phyloP scores from a whole-genome alignment of 2,329 filamentous ascomycete species.

The Fusarium ramigenum region DNA sequence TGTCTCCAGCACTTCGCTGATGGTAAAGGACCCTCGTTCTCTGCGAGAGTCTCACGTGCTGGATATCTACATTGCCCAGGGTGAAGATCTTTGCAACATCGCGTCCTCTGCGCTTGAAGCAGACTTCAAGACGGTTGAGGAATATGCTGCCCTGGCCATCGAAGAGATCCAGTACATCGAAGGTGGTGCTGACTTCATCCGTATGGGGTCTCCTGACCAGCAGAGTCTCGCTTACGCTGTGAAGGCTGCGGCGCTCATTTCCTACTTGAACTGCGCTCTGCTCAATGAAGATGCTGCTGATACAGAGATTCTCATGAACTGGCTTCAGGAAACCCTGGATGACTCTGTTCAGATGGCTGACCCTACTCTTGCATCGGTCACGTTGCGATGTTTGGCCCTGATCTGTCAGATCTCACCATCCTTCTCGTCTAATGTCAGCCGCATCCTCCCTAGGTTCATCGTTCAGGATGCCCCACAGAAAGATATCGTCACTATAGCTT shows the following conservation, averaged over 20 bases:
- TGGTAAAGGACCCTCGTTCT: slow-evolving; percentile 70
- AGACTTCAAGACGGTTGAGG: slow-evolving; percentile 66
- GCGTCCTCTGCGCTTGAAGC: slow-evolving; percentile 53
- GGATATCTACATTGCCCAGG: slow-evolving; percentile 74
- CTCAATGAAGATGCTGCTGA: slow-evolving; percentile 85
- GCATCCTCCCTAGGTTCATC: slow-evolving; percentile 84
- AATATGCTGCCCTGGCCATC: slow-evolving; percentile 75
- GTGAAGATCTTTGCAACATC: slow-evolving; percentile 54
- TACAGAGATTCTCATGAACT: slow-evolving; percentile 78
- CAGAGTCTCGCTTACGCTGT: slow-evolving; percentile 87
- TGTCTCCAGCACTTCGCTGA: slow-evolving; percentile 78
- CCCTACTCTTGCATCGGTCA: slow-evolving; percentile 76
- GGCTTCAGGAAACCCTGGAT: slow-evolving; percentile 84
- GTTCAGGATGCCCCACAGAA: slow-evolving; percentile 81
- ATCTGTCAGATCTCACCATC: slow-evolving; percentile 78
- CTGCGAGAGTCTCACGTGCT: slow-evolving; percentile 73
- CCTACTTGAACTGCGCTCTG: slow-evolving; percentile 85
- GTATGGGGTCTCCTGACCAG: slow-evolving; percentile 83
- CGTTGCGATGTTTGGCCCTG: slow-evolving; percentile 83
- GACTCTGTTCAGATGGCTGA: slow-evolving; percentile 87
- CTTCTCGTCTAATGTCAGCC: slow-evolving; percentile 79
- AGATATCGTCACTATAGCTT: slow-evolving; percentile 77
- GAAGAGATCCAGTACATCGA: slow-evolving; percentile 90
- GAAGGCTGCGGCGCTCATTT: slow-evolving; percentile 82
- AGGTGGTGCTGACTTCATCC: slow-evolving; percentile 86